phyloP scores from a whole-genome alignment of 352 stramenopile genomes.

The Thalassiosira ordinaria region DNA sequence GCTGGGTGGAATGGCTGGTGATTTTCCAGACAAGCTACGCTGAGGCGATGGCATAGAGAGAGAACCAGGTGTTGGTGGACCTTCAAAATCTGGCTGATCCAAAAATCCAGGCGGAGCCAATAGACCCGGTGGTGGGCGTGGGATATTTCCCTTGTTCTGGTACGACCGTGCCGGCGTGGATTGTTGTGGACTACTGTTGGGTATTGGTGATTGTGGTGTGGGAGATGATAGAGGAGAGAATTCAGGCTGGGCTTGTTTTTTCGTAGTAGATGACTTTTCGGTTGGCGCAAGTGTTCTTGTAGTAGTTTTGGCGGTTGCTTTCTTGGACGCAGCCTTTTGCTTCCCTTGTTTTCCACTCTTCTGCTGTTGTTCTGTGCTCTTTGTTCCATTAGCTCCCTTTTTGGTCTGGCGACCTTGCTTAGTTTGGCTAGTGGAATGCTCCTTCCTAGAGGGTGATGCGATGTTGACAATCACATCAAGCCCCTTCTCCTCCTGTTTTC shows the following conservation, averaged over 20 bases:
- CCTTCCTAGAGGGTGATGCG: conserved; percentile 10
- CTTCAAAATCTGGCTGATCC: conserved; percentile 22
- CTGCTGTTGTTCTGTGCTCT: conserved; percentile 17
- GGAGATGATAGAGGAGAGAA: conserved; percentile 39
- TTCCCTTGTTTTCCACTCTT: conserved; percentile 53
- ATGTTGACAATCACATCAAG: background rate
- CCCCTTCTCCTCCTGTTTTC: conserved; percentile 27
- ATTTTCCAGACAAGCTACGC: background rate
- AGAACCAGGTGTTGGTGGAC: conserved; percentile 12
- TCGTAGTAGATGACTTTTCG: conserved; percentile 16
- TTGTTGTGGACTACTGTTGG: conserved; percentile 21
- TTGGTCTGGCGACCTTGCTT: conserved; percentile 33
- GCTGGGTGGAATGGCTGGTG: conserved; percentile 6
- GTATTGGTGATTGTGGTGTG: conserved; percentile 4
- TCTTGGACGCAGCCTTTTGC: conserved; percentile 19
- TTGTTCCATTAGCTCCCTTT: conserved; percentile 39
- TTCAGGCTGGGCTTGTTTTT: conserved; percentile 26
- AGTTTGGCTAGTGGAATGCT: conserved; percentile 15
- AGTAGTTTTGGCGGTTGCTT: conserved; percentile 15
- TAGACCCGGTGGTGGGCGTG: conserved; percentile 75
- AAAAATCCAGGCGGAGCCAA: conserved; percentile 76
- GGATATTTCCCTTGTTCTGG: conserved; percentile 15
- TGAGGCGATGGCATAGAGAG: conserved; percentile 26
- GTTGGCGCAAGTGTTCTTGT: conserved; percentile 15
- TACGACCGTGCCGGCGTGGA: background rate